These are phyloP conservation scores for Metschnikowia corniflorae DNA, from an alignment of 805 yeast species.

Conservation along the genomic window DNA sequence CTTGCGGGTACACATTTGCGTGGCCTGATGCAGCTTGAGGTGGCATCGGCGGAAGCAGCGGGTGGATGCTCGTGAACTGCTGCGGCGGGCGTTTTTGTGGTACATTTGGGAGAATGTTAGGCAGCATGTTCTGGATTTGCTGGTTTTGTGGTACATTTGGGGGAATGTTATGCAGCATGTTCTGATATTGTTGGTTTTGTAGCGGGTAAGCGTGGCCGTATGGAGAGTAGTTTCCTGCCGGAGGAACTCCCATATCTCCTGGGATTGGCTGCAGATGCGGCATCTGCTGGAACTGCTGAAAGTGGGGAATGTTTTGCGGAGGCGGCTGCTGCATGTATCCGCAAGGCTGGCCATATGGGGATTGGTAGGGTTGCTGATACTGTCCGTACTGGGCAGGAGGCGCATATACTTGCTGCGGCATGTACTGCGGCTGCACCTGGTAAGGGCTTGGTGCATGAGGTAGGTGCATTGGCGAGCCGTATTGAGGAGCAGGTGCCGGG, in stretches of 20 bases:
- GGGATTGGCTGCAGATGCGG: too few relatives aligned
- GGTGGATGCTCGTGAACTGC: not conserved
- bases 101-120: too few relatives aligned
- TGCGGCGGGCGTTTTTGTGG: too few relatives aligned
- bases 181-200: too few relatives aligned
- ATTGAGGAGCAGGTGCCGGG: not conserved
- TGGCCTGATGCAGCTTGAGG: conserved; percentile 2
- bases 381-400: conserved; percentile 9
- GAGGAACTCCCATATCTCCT: too few relatives aligned
- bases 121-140: too few relatives aligned
- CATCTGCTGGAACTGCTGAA: not conserved
- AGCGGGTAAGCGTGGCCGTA: too few relatives aligned
- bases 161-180: too few relatives aligned
- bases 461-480: conserved; percentile 1
- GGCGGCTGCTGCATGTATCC: conserved; percentile 17
- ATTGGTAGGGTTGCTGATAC: conserved; percentile 12
- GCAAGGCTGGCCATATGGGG: conserved; percentile 21
- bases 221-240: too few relatives aligned
- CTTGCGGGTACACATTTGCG: not conserved
- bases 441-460: conserved; percentile 1
- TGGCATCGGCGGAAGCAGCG: not conserved
- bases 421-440: conserved; percentile 5
- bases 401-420: conserved; percentile 6
- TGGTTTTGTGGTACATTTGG: too few relatives aligned
- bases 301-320: too few relatives aligned